Percentiles rank a stretch among this genome's conserved stretches.
Evolutionary conservation across 2,329 filamentous ascomycete species (phyloP).

Genomic region (Ophiostoma tasmaniense): DNA sequence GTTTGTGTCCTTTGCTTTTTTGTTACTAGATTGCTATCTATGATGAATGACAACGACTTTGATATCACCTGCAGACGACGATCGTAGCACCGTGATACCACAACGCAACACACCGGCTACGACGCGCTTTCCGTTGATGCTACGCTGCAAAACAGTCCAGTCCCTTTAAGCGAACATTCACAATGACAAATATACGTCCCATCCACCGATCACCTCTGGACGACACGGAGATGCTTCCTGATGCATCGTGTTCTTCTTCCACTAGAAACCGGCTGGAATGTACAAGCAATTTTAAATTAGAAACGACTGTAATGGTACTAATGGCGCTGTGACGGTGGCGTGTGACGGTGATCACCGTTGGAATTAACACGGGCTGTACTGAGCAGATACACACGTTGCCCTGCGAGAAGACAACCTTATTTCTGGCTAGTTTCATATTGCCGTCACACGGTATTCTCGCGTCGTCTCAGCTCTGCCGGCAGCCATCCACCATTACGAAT

Average conservation of each 20-base stretch:
- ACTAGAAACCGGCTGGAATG: neutral
- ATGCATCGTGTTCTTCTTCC: too few species aligned
- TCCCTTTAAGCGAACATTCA: neutral
- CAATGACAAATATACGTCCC: neutral
- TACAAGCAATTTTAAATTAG: neutral
- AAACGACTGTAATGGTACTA: neutral
- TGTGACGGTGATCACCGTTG: slow-evolving; percentile 1
- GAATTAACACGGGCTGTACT: neutral
- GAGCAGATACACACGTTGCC: too few species aligned
- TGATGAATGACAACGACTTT: neutral
- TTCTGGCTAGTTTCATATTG: neutral
- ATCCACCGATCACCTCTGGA: too few species aligned
- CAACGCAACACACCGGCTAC: too few species aligned
- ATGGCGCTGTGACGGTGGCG: neutral
- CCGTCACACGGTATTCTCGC: neutral
- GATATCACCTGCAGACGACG: neutral
- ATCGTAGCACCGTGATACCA: too few species aligned
- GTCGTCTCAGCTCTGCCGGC: neutral
- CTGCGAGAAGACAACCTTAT: neutral
- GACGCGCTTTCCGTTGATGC: neutral
- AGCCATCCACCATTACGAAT: neutral
- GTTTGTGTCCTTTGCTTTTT: neutral
- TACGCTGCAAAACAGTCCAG: neutral
- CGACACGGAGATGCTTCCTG: too few species aligned
- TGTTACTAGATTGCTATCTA: neutral